Conservation (phyloP, 2,329 filamentous ascomycete genomes). For the Aspergillus quadricinctus region DNA sequence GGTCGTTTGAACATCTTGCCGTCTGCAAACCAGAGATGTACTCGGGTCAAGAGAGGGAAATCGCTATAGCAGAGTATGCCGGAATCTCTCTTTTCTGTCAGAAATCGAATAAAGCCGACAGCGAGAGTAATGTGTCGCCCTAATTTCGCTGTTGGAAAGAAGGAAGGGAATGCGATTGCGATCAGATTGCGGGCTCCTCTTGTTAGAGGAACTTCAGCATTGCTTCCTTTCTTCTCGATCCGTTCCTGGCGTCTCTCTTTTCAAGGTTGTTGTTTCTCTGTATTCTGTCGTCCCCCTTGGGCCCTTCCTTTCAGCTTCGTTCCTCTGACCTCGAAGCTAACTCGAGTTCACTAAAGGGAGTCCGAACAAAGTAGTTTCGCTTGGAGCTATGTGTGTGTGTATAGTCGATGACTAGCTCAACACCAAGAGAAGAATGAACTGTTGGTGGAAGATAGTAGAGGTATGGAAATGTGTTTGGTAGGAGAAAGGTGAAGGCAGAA, state of each 20-base stretch:
- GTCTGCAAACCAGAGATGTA: neutral
- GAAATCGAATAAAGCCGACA: slow-evolving; percentile 14
- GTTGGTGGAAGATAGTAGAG: slow-evolving; percentile 1
- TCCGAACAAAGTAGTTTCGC: slow-evolving; percentile 10
- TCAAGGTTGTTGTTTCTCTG: slow-evolving; percentile 4
- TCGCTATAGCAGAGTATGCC: slow-evolving; percentile 8
- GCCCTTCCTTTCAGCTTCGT: slow-evolving; percentile 3
- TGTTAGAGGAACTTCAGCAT: slow-evolving; percentile 20
- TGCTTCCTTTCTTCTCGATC: slow-evolving; percentile 15
- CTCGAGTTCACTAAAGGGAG: slow-evolving; percentile 15
- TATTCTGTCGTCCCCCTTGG: neutral
- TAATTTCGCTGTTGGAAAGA: slow-evolving; percentile 24
- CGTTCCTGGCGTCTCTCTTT: slow-evolving; percentile 5
- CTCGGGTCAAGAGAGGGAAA: neutral
- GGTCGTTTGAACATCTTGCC: slow-evolving; percentile 32
- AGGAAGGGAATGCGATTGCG: slow-evolving; percentile 30
- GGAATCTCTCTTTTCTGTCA: slow-evolving; percentile 11
- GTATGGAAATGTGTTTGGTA: slow-evolving; percentile 5
- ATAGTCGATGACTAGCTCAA: neutral
- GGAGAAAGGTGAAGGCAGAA: slow-evolving; percentile 5
- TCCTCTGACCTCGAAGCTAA: neutral
- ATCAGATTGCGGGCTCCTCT: slow-evolving; percentile 18
- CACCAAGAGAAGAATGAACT: neutral
- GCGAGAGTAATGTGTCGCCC: slow-evolving; percentile 22
- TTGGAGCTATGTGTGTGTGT: neutral